Evolutionary conservation across 2,329 filamentous ascomycete genomes (phyloP).

Genomic region (Penicillium sp.): DNA sequence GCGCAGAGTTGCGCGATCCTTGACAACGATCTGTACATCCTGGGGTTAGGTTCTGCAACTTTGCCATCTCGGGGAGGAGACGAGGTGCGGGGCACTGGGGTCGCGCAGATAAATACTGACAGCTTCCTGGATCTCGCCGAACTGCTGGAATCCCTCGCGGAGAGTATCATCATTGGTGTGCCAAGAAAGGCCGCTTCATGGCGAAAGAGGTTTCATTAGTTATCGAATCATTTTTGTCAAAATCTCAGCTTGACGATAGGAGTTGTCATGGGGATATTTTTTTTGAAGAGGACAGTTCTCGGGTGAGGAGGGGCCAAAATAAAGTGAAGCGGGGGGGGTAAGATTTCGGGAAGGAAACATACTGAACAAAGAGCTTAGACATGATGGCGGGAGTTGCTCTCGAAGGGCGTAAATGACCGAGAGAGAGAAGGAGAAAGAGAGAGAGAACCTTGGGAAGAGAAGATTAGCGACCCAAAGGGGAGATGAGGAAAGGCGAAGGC

Average conservation of each 20-base stretch:
- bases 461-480: background rate
- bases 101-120: slow-evolving; percentile 66
- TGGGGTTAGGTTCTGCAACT: slow-evolving; percentile 25
- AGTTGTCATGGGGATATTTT: background rate
- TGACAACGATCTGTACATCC: slow-evolving; percentile 81
- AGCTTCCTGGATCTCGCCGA: slow-evolving; percentile 89
- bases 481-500: slow-evolving; percentile 4
- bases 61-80: slow-evolving; percentile 16
- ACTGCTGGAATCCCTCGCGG: slow-evolving; percentile 90
- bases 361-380: slow-evolving; percentile 97
- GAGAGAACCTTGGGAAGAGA: background rate
- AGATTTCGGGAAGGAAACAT: slow-evolving; percentile 48
- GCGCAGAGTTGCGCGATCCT: slow-evolving; percentile 94
- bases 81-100: slow-evolving; percentile 10
- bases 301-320: slow-evolving; percentile 7
- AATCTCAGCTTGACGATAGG: background rate
- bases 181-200: slow-evolving; percentile 87
- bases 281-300: background rate
- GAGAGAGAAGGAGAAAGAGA: background rate
- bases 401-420: background rate
- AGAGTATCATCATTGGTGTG: slow-evolving; percentile 91
- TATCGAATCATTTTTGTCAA: background rate
- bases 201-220: background rate
- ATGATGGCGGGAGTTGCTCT: slow-evolving; percentile 54
- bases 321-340: slow-evolving; percentile 4